Evolutionary conservation across 140 eudicot species (phyloP), one percentile per base, ranked within the genome.

Genomic region (Senecio squalidus): DNA sequence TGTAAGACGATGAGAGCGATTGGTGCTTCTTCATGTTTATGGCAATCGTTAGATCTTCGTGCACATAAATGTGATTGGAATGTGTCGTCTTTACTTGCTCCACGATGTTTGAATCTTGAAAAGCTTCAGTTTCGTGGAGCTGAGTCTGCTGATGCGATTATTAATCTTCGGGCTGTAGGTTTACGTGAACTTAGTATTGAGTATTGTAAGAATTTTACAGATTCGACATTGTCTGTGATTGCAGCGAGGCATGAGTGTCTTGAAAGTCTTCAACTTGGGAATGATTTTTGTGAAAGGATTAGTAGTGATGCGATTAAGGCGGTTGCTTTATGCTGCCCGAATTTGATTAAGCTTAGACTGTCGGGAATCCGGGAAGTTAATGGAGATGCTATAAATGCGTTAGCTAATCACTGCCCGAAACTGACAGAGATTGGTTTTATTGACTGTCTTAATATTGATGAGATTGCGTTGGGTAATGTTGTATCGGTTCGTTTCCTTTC

Each of bases 71-170:
- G 84, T 49, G 95, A 84, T 69, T 61, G 85, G 63, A 45, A 58
- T 2, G 52, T 72, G n/a, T 80, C 83, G 28, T 53, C 62, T 31
- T 76, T 82, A 4, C 80, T 93, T 52, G 78, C 95, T 55, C 33
- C 81, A 36, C 84, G 99, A 8, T 93, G 99, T 65, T 8, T 57
- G 4, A 71, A 74, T 72, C 88, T 88, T 28, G 83, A 73, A 39
- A 80, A 80, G 45, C 85, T 93, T 51, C 81, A 95, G 33, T 93
- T 93, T 59, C 87, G 95, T 45, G 99, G 99, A 47, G 87, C 95
- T 0, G 96, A 93, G 63, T 75, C 89, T 41, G 95, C 96, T 14
- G 90, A 84, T 71, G 77, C 90, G 2, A 34, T 93, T 13, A 84
- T 88, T 25, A 64, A 66, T 54, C 95, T 93, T 40, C 70, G 70